Evolutionary conservation across 2,329 filamentous ascomycete genomes (phyloP).

Genomic region (Aspergillus pseudonomiae): DNA sequence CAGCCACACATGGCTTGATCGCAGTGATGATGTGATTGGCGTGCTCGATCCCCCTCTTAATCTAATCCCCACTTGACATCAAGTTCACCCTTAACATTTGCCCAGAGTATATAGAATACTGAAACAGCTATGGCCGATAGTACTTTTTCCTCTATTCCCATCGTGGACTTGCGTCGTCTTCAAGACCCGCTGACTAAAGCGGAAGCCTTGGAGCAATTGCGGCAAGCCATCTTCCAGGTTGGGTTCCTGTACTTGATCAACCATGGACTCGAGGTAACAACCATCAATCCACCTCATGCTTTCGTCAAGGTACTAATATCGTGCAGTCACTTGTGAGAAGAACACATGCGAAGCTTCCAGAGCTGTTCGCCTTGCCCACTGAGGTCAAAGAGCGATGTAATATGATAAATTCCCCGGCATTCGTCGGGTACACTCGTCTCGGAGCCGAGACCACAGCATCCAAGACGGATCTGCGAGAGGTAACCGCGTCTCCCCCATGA

Average conservation of each 20-base stretch:
- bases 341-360: conserved; percentile 27
- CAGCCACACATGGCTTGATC: background rate
- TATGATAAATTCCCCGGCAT: conserved; percentile 38
- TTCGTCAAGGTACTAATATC: background rate
- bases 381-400: conserved; percentile 33
- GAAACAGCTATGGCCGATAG: conserved; percentile 19
- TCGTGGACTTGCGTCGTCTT: conserved; percentile 33
- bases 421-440: conserved; percentile 37
- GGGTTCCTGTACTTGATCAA: conserved; percentile 41
- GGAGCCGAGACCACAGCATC: conserved; percentile 39
- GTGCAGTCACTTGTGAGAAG: conserved; percentile 25
- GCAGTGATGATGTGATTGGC: conserved; percentile 1
- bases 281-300: background rate
- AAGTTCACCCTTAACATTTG: background rate
- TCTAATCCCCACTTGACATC: background rate
- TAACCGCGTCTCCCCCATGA: conserved; percentile 5
- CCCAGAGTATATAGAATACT: too few relatives aligned
- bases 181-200: conserved; percentile 27
- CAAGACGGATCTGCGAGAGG: conserved; percentile 36
- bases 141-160: conserved; percentile 34
- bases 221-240: conserved; percentile 38
- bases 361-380: conserved; percentile 29
- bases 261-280: conserved; percentile 35
- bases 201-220: conserved; percentile 29
- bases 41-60: background rate